Conservation (phyloP, 2,329 filamentous ascomycete genomes). For the Xylaria sp. region DNA sequence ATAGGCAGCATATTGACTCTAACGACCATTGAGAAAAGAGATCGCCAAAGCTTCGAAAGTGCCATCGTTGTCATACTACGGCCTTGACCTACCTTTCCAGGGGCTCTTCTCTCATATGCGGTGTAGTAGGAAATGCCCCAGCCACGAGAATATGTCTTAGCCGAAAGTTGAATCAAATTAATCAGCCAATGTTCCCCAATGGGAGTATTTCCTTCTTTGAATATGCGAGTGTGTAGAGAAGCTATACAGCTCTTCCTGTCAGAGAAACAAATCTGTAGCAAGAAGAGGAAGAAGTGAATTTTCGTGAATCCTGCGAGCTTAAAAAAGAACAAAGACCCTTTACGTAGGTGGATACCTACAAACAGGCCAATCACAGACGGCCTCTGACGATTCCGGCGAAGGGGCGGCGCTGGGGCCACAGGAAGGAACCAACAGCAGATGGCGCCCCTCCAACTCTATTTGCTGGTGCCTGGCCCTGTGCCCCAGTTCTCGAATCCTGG, state of each 20-base stretch:
- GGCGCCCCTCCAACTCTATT: background rate
- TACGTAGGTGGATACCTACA: background rate
- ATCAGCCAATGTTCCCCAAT: too few relatives aligned
- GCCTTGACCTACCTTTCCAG: too few relatives aligned
- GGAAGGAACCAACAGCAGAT: background rate
- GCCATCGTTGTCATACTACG: slow-evolving; percentile 50
- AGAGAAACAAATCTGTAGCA: background rate
- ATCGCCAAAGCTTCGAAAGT: slow-evolving; percentile 91
- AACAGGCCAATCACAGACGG: background rate
- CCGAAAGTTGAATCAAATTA: too few relatives aligned
- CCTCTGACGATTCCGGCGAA: background rate
- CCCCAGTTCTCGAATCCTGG: background rate
- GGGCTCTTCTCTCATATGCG: too few relatives aligned
- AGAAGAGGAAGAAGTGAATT: background rate
- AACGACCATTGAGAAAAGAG: slow-evolving; percentile 67
- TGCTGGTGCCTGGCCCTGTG: background rate
- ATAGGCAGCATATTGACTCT: slow-evolving; percentile 90
- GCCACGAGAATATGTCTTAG: background rate
- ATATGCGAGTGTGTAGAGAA: background rate
- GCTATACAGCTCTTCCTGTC: background rate
- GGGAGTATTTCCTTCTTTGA: background rate
- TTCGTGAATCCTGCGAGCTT: background rate
- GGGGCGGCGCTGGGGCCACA: background rate
- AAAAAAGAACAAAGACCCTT: background rate
- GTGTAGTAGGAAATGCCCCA: too few relatives aligned